Conservation (phyloP, 306 rosid species). For the Rubus idaeus region DNA sequence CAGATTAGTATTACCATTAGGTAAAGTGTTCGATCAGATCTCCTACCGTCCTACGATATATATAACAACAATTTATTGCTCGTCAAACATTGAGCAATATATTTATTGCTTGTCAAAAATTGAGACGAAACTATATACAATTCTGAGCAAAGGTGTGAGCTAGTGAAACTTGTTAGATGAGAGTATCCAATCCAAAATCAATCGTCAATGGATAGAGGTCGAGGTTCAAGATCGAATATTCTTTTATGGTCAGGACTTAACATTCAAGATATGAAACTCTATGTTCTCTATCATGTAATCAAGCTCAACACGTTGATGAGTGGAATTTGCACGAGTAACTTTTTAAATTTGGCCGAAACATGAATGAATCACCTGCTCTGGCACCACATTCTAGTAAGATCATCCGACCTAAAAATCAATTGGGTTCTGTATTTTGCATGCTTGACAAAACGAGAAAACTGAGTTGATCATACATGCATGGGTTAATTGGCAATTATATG, state of each 20-base stretch:
- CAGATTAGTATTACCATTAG: not conserved
- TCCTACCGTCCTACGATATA: not conserved
- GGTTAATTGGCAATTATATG: not conserved
- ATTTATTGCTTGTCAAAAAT: not conserved
- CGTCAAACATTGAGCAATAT: not conserved
- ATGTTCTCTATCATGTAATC: not conserved
- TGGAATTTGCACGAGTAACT: not conserved
- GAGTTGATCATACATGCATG: not conserved
- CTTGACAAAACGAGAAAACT: not conserved
- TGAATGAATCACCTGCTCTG: not conserved
- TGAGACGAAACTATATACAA: not conserved
- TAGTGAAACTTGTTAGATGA: no score
- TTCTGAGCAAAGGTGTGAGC: no score
- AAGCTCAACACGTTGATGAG: not conserved
- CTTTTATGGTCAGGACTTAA: no score
- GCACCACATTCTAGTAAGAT: not conserved
- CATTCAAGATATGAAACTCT: no score
- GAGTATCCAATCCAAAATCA: no score
- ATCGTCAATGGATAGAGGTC: no score
- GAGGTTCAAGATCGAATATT: no score
- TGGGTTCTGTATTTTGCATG: not conserved
- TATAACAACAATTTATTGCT: not conserved
- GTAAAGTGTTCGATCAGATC: not conserved
- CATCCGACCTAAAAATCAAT: not conserved
- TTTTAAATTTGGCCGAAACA: not conserved